A percentile compares a stretch with the other conserved stretches of the same genome.
Conservation (phyloP, 1,284 basidiomycete species). For the Sanghuangporus weigelae region DNA sequence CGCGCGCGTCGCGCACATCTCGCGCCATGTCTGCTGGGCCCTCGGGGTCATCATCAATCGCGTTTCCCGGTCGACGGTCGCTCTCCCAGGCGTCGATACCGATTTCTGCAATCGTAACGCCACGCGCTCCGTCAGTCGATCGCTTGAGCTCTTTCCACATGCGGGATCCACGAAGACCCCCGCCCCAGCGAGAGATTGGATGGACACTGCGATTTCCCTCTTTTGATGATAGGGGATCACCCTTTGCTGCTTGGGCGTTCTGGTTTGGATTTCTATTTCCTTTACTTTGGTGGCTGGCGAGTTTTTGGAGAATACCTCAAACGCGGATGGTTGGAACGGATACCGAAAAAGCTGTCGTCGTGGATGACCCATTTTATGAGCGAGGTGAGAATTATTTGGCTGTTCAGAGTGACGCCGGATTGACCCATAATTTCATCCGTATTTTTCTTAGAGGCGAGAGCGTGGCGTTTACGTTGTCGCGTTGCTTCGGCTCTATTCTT, state of each 20-base stretch:
- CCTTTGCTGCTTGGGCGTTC: slow-evolving; percentile 69
- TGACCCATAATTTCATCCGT: not conserved
- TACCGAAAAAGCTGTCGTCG: slow-evolving; percentile 61
- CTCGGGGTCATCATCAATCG: slow-evolving; percentile 23
- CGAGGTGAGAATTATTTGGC: slow-evolving; percentile 43
- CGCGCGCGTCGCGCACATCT: slow-evolving; percentile 13
- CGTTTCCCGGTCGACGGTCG: slow-evolving; percentile 15
- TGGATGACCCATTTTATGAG: slow-evolving; percentile 76
- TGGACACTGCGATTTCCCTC: slow-evolving; percentile 52
- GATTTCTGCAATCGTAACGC: slow-evolving; percentile 66
- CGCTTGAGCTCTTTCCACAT: slow-evolving; percentile 61
- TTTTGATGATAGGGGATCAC: slow-evolving; percentile 54
- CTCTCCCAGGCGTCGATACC: slow-evolving; percentile 61
- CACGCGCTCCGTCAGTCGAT: slow-evolving; percentile 64
- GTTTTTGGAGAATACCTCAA: slow-evolving; percentile 50
- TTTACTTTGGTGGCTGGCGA: slow-evolving; percentile 74
- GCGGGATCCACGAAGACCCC: slow-evolving; percentile 68
- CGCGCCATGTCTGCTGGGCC: slow-evolving; percentile 37
- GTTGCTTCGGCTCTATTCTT: slow-evolving; percentile 60
- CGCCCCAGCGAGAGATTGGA: slow-evolving; percentile 47
- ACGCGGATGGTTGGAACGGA: slow-evolving; percentile 58
- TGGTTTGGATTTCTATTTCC: slow-evolving; percentile 70
- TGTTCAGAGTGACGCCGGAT: not conserved
- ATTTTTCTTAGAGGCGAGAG: slow-evolving; percentile 49
- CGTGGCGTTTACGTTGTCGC: slow-evolving; percentile 69